Percentiles rank a stretch among this genome's conserved stretches.
phyloP scores from a whole-genome alignment of 805 yeast genomes.

The Kregervanrija delftensis region DNA sequence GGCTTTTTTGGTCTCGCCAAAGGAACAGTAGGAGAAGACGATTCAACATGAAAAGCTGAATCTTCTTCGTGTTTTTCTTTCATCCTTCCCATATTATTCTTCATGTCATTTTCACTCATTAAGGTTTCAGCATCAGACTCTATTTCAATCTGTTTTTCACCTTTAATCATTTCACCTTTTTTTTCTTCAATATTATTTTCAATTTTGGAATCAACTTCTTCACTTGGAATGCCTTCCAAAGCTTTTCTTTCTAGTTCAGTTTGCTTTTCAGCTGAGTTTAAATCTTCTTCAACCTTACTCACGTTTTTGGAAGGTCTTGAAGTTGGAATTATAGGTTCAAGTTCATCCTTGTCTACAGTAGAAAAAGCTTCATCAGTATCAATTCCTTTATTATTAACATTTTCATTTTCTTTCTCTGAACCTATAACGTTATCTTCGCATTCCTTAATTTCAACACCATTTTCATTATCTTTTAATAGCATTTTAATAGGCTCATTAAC shows the following conservation, averaged over 20 bases:
- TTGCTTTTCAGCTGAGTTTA: no score
- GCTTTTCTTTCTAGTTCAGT: no score
- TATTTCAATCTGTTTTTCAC: not conserved
- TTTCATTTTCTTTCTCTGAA: no score
- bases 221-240: no score
- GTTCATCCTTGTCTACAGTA: not conserved
- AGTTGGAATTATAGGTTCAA: not conserved
- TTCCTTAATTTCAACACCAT: not conserved
- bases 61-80: not conserved
- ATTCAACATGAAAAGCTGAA: not conserved
- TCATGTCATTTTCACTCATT: no score
- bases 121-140: not conserved
- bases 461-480: not conserved
- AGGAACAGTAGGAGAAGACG: slow-evolving; percentile 5
- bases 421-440: not conserved
- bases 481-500: no score
- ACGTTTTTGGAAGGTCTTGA: not conserved
- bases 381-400: no score
- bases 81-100: not conserved
- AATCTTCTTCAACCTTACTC: no score
- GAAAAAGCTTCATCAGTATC: not conserved
- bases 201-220: not conserved
- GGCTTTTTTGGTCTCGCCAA: slow-evolving; percentile 9
- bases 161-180: slow-evolving; percentile 11
- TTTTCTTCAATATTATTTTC: not conserved